Evolutionary conservation across 345 rosid species (phyloP), one percentile per base, ranked within the genome.

Genomic region (Euphorbia tirucalli): DNA sequence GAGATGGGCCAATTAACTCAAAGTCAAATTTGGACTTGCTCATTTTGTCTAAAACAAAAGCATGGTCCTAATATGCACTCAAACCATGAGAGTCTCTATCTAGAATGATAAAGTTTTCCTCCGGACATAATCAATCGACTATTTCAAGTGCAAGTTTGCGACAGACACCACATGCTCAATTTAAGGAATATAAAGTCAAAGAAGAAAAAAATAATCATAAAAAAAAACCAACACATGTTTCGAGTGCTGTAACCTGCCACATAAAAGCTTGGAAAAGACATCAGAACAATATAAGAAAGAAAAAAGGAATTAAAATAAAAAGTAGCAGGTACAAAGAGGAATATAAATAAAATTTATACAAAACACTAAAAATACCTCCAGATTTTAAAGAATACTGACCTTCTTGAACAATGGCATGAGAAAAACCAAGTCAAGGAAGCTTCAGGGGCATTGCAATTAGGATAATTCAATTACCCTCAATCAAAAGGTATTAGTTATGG

Each of bases 231-330:
- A 58, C 24, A 71, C 11, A 54, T 37, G 19, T 27, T 41, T 70
- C 1, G 58, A 61, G 72, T 71, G 74, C 71, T 63, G 61, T 68
- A 56, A 78, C 84, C 87, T 84, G 89, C 76, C 86, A 84, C 71
- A 67, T 66, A 58, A 73, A 74, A 79, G 70, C 86, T 86, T 56
- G 74, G 70, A 77, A 79, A 32, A 56, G 48, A 65, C 32, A 71
- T 75, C 76, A 77, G 74, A 60, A 49, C 56, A 66, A n/a, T 31
- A 64, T 4, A 3, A 52, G 27, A 56, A 57, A 39, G 19, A 70
- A 3, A 52, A 22, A 56, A 57, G 48, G 19, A 70, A 61, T 69
- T 9, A 8, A 13, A 37, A 41, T 5, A 16, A 73, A 25, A 7
- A 52, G 65, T 5, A 10, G 63, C 57, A 48, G 14, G 22, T 41